These are phyloP conservation scores for Rhizoctonia solani DNA, from an alignment of 1,284 basidiomycete species.

Conservation along the genomic window DNA sequence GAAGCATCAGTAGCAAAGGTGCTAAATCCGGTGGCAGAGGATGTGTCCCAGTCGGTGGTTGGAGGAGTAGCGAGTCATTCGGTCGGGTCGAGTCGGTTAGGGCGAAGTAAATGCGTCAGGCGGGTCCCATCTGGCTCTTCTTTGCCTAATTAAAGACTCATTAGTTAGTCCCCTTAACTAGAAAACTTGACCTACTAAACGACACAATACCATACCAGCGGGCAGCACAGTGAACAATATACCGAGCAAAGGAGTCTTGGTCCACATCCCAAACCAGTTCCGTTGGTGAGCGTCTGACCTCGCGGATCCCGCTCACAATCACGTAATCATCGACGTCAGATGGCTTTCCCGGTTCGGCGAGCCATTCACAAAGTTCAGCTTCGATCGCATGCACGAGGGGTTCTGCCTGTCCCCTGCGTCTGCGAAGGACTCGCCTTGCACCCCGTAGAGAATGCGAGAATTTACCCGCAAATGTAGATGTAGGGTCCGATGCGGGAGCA, in stretches of 20 bases:
- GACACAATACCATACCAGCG: slow-evolving; percentile 76
- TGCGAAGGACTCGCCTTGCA: slow-evolving; percentile 66
- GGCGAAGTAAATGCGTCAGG: slow-evolving; percentile 75
- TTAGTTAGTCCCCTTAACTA: slow-evolving; percentile 21
- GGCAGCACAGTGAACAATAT: slow-evolving; percentile 78
- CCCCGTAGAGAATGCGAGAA: slow-evolving; percentile 76
- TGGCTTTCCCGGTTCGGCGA: slow-evolving; percentile 63
- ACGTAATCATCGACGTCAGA: slow-evolving; percentile 60
- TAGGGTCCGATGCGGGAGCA: slow-evolving; percentile 46
- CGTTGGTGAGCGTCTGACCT: slow-evolving; percentile 65
- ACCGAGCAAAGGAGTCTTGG: slow-evolving; percentile 71
- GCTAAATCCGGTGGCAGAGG: slow-evolving; percentile 35
- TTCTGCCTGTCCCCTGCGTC: slow-evolving; percentile 61
- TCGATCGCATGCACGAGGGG: slow-evolving; percentile 67
- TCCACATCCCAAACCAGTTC: slow-evolving; percentile 71
- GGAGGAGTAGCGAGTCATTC: slow-evolving; percentile 65
- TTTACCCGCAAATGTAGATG: slow-evolving; percentile 67
- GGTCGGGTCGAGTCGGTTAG: slow-evolving; percentile 68
- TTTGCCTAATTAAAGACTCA: slow-evolving; percentile 58
- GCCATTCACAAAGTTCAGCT: slow-evolving; percentile 50
- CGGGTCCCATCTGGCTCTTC: slow-evolving; percentile 59
- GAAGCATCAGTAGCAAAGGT: slow-evolving; percentile 38
- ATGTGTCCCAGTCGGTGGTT: slow-evolving; percentile 49
- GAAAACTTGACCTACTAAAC: slow-evolving; percentile 63
- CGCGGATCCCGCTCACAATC: slow-evolving; percentile 55